Evolutionary conservation across 805 yeast genomes (phyloP).

Genomic region (Candida methanosorbosa): DNA sequence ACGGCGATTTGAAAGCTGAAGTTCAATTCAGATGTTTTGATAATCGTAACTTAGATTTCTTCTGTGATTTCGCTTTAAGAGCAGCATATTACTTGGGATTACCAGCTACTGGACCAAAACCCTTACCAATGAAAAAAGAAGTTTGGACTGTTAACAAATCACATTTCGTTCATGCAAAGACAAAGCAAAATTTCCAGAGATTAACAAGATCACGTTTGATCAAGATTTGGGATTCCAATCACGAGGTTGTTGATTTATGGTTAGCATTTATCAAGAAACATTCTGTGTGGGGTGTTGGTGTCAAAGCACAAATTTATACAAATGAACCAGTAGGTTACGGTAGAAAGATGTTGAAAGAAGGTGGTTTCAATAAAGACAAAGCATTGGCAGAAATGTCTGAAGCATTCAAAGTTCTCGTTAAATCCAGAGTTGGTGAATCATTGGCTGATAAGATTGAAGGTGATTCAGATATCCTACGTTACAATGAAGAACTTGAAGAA

Average conservation of each 20-base stretch:
- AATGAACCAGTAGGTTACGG: conserved; percentile 39
- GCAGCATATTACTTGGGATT: conserved; percentile 86
- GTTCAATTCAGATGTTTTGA: conserved; percentile 67
- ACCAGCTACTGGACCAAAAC: conserved; percentile 71
- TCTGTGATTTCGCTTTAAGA: conserved; percentile 79
- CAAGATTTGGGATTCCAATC: conserved; percentile 74
- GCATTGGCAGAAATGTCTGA: conserved; percentile 11
- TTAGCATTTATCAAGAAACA: conserved; percentile 71
- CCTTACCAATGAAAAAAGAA: conserved; percentile 62
- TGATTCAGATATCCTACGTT: conserved; percentile 7
- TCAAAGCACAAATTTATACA: conserved; percentile 61
- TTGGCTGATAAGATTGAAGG: neutral
- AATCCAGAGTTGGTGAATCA: neutral
- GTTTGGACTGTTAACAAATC: conserved; percentile 91
- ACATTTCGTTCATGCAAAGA: conserved; percentile 90
- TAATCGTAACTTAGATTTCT: conserved; percentile 60
- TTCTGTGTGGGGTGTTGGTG: conserved; percentile 73
- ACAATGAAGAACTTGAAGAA: conserved; percentile 14
- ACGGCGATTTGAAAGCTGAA: conserved; percentile 75
- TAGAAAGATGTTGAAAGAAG: conserved; percentile 28
- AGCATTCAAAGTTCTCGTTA: neutral
- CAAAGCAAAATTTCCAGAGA: conserved; percentile 91
- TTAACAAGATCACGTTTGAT: conserved; percentile 69
- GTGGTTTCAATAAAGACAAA: conserved; percentile 8
- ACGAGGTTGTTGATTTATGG: conserved; percentile 78